Evolutionary conservation across 768 basidiomycete genomes (phyloP).

Genomic region (Boletus reticuloceps): DNA sequence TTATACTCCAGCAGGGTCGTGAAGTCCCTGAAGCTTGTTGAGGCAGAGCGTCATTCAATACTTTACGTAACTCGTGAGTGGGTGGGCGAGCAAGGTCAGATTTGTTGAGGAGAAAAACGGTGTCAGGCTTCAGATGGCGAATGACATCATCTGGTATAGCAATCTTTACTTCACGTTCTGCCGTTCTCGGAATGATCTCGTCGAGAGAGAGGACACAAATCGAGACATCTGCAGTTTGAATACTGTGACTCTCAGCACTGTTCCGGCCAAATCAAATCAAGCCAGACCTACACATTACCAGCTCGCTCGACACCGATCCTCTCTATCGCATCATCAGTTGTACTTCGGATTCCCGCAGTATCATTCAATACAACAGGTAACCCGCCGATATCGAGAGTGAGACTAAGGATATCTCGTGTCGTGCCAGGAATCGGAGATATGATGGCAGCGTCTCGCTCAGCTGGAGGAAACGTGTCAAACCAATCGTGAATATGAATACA

Average conservation of each 20-base stretch:
- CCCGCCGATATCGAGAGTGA: constrained; percentile 87
- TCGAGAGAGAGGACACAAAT: constrained; percentile 81
- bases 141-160: constrained; percentile 47
- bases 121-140: constrained; percentile 50
- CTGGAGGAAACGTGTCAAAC: constrained; percentile 36
- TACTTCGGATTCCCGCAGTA: constrained; percentile 78
- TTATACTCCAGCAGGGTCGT: constrained; percentile 53
- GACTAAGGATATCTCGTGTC: constrained; percentile 82
- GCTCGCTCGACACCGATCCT: constrained; percentile 80
- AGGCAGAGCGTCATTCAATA: constrained; percentile 18
- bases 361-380: constrained; percentile 79
- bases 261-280: neutral
- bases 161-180: constrained; percentile 12
- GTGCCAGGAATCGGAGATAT: constrained; percentile 87
- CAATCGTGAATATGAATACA: neutral
- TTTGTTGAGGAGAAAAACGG: constrained; percentile 80
- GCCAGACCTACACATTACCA: constrained; percentile 51
- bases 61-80: constrained; percentile 8
- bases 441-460: constrained; percentile 85
- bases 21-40: neutral
- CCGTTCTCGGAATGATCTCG: constrained; percentile 29
- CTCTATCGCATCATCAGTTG: constrained; percentile 67
- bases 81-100: constrained; percentile 46
- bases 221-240: constrained; percentile 63
- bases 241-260: constrained; percentile 38